Conservation (phyloP, 148 eudicot genomes). For the Vaccinium myrtillus region DNA sequence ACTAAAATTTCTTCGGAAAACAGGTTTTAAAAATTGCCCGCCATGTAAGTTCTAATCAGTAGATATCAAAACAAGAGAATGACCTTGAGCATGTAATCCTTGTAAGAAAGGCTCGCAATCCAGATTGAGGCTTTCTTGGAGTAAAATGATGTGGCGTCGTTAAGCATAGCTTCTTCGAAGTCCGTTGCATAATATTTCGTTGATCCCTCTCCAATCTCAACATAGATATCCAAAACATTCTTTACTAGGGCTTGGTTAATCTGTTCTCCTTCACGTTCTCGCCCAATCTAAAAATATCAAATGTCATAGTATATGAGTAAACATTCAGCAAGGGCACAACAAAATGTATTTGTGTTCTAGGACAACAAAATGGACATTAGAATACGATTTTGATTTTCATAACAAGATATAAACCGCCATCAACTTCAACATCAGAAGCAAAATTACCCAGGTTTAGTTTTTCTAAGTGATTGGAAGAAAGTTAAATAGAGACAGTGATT, state of each 20-base stretch:
- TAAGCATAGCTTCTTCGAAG: conserved; percentile 74
- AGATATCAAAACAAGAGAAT: background rate
- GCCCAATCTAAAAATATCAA: conserved; percentile 57
- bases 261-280: conserved; percentile 90
- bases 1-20: background rate
- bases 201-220: conserved; percentile 84
- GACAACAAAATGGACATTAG: background rate
- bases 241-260: conserved; percentile 78
- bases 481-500: background rate
- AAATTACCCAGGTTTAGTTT: background rate
- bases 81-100: background rate
- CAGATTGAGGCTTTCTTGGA: conserved; percentile 83
- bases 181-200: conserved; percentile 71
- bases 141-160: conserved; percentile 74
- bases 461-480: background rate
- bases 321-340: background rate
- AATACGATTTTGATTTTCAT: background rate
- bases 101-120: conserved; percentile 27
- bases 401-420: background rate
- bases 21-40: background rate
- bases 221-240: conserved; percentile 88
- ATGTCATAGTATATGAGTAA: background rate
- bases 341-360: background rate
- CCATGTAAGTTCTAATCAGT: background rate
- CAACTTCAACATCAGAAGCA: background rate